phyloP scores from a whole-genome alignment of 768 basidiomycete genomes.

The Tephrocybe sp. region DNA sequence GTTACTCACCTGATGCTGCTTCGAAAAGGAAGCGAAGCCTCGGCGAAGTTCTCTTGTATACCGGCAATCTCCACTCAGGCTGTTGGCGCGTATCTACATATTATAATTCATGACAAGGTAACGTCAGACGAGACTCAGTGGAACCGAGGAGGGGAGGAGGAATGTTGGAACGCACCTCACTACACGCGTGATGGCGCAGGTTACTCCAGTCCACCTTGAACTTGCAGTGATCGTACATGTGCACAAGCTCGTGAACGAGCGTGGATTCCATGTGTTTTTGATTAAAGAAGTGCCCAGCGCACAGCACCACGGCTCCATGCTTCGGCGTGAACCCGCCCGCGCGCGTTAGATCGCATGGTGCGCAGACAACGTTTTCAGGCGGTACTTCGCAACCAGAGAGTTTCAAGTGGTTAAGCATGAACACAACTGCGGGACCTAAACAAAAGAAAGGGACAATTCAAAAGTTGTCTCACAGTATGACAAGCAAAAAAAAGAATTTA shows the following conservation, averaged over 20 bases:
- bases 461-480: conserved; percentile 11
- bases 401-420: conserved; percentile 91
- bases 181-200: conserved; percentile 93
- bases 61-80: conserved; percentile 89
- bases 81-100: conserved; percentile 89
- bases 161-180: conserved; percentile 62
- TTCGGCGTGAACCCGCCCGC: conserved; percentile 85
- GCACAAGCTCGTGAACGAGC: conserved; percentile 89
- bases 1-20: conserved; percentile 83
- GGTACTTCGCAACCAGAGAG: conserved; percentile 72
- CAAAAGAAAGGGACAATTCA: conserved; percentile 2
- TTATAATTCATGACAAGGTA: background rate
- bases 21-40: conserved; percentile 78
- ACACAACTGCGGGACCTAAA: conserved; percentile 80
- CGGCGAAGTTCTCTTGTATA: conserved; percentile 80
- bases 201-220: conserved; percentile 94
- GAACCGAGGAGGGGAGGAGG: background rate
- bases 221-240: conserved; percentile 93
- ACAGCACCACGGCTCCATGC: conserved; percentile 78
- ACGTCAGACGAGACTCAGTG: no score
- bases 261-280: conserved; percentile 93
- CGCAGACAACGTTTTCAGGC: conserved; percentile 74
- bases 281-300: conserved; percentile 79
- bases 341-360: conserved; percentile 71
- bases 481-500: conserved; percentile 40